A percentile compares a stretch with the other conserved stretches of the same genome.
phyloP scores from a whole-genome alignment of 176 grass and related monocot species.

The Stipa capillata region DNA sequence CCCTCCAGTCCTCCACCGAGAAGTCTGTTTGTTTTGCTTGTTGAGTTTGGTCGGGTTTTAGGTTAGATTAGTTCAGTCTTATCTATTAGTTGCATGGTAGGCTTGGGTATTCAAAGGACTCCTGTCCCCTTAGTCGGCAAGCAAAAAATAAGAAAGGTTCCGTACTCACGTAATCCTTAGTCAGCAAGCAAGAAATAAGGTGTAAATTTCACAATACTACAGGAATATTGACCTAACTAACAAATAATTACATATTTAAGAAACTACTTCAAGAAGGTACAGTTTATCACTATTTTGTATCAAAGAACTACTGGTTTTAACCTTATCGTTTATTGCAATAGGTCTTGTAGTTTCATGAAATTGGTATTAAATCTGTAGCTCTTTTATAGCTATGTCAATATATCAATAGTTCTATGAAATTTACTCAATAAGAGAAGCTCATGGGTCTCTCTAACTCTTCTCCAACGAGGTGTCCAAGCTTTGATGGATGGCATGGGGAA shows the following conservation, averaged over 20 bases:
- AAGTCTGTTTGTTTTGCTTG: background rate
- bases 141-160: background rate
- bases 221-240: background rate
- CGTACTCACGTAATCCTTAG: background rate
- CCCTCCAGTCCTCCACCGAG: background rate
- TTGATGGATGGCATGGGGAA: too few species aligned
- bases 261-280: too few species aligned
- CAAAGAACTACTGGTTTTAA: too few species aligned
- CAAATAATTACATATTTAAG: background rate
- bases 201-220: background rate
- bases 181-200: background rate
- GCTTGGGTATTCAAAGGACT: background rate
- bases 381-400: too few species aligned
- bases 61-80: background rate
- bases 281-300: too few species aligned
- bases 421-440: too few species aligned
- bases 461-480: too few species aligned
- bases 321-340: too few species aligned
- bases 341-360: too few species aligned
- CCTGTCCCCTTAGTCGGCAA: background rate
- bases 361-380: too few species aligned
- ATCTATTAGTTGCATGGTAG: background rate
- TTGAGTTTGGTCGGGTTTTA: background rate
- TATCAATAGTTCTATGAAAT: too few species aligned
- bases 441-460: too few species aligned